Conservation (phyloP, 106 monocot species). For the Narthecium ossifragum region DNA sequence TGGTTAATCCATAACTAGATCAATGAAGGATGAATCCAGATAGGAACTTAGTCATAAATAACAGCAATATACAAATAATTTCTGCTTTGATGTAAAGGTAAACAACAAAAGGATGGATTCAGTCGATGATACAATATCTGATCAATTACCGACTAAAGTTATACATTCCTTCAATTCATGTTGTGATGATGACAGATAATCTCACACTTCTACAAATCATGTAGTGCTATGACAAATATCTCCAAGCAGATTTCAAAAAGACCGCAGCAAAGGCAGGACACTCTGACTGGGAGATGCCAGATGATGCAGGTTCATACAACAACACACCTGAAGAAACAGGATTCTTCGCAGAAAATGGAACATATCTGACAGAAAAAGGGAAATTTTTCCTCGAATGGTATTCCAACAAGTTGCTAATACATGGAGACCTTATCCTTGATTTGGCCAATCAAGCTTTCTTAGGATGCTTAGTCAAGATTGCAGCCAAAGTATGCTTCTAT, state of each 20-base stretch:
- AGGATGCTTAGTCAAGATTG: conserved; percentile 50
- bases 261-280: conserved; percentile 40
- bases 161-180: no score
- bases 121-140: no score
- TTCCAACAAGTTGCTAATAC: conserved; percentile 50
- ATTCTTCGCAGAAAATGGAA: conserved; percentile 40
- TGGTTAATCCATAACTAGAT: no score
- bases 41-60: no score
- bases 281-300: conserved; percentile 49
- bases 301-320: conserved; percentile 63
- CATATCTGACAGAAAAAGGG: conserved; percentile 27
- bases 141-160: no score
- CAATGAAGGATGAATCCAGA: no score
- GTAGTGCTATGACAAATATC: conserved; percentile 61
- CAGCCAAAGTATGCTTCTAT: conserved; percentile 43
- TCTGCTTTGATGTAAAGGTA: no score
- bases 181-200: no score
- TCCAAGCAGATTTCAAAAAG: conserved; percentile 31
- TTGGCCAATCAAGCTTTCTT: conserved; percentile 38
- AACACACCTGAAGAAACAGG: conserved; percentile 32
- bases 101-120: no score
- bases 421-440: conserved; percentile 51
- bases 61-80: no score
- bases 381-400: conserved; percentile 68
- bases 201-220: no score